phyloP scores from a whole-genome alignment of 345 rosid genomes.

The Populus simonii region DNA sequence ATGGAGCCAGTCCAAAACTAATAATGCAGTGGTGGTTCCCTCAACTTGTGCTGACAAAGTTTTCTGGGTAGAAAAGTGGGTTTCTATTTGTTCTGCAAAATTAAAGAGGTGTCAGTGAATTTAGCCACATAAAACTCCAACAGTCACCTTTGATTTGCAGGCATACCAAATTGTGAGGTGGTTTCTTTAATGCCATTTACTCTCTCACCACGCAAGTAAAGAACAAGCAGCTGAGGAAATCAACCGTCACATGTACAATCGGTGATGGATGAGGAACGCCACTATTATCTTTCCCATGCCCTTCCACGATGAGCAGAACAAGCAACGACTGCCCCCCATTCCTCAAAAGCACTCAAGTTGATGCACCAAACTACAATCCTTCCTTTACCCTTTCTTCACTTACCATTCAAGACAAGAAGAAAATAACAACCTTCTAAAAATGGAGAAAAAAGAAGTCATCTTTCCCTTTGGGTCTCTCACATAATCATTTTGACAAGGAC shows the following conservation, averaged over 20 bases:
- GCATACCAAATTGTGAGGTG: conserved; percentile 4
- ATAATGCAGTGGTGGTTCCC: neutral
- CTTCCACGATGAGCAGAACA: neutral
- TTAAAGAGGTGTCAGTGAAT: neutral
- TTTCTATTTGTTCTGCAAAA: neutral
- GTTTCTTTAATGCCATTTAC: conserved; percentile 7
- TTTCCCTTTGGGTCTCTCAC: neutral
- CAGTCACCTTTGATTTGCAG: neutral
- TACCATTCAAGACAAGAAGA: conserved; percentile 22
- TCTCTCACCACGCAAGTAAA: neutral
- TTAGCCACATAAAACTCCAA: neutral
- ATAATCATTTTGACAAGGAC: conserved; percentile 4
- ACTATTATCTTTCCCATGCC: conserved; percentile 16
- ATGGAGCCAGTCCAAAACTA: neutral
- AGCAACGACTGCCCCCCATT: neutral
- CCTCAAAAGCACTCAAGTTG: conserved; percentile 16
- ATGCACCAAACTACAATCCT: conserved; percentile 13
- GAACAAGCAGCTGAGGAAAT: neutral
- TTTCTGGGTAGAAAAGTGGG: neutral
- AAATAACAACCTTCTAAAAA: conserved; percentile 4
- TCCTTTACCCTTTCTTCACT: neutral
- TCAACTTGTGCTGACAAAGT: neutral
- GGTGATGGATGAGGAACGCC: neutral
- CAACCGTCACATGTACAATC: neutral
- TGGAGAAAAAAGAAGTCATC: conserved; percentile 1